A percentile compares a stretch with the other conserved stretches of the same genome.
Evolutionary conservation across 495 filamentous ascomycete species (phyloP).

Genomic region (Staphylotrichum tortipilum): DNA sequence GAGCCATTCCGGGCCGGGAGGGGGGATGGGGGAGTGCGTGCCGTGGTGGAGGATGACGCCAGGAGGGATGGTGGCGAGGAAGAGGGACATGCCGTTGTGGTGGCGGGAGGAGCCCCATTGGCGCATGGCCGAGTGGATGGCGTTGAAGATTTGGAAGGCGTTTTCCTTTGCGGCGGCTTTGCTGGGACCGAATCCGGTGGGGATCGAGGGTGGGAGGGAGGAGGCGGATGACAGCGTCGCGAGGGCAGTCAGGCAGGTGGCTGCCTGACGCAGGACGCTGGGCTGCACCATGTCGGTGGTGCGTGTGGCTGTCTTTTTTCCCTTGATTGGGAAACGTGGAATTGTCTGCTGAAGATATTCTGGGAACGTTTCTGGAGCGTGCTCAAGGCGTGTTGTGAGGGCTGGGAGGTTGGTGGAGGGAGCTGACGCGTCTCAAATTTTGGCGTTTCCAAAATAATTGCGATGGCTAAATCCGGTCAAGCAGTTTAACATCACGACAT

Average conservation of each 20-base stretch:
- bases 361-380: too few relatives aligned
- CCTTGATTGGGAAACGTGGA: too few relatives aligned
- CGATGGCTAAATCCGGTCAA: too few relatives aligned
- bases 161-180: slow-evolving; percentile 32
- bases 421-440: too few relatives aligned
- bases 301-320: too few relatives aligned
- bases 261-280: not conserved
- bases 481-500: too few relatives aligned
- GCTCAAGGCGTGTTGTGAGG: too few relatives aligned
- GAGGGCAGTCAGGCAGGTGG: not conserved
- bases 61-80: slow-evolving; percentile 47
- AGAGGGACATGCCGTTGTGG: slow-evolving; percentile 63
- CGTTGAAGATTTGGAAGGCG: slow-evolving; percentile 58
- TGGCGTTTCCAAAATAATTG: too few relatives aligned
- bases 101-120: slow-evolving; percentile 62
- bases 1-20: slow-evolving; percentile 54
- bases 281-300: too few relatives aligned
- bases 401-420: too few relatives aligned
- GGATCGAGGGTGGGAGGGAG: not conserved
- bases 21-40: slow-evolving; percentile 25
- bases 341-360: too few relatives aligned
- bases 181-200: slow-evolving; percentile 11
- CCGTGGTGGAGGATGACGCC: slow-evolving; percentile 60
- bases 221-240: not conserved
- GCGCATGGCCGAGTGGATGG: slow-evolving; percentile 51